Base-by-base conservation (phyloP, 768 basidiomycete genomes). In the Mycena haematopus region DNA sequence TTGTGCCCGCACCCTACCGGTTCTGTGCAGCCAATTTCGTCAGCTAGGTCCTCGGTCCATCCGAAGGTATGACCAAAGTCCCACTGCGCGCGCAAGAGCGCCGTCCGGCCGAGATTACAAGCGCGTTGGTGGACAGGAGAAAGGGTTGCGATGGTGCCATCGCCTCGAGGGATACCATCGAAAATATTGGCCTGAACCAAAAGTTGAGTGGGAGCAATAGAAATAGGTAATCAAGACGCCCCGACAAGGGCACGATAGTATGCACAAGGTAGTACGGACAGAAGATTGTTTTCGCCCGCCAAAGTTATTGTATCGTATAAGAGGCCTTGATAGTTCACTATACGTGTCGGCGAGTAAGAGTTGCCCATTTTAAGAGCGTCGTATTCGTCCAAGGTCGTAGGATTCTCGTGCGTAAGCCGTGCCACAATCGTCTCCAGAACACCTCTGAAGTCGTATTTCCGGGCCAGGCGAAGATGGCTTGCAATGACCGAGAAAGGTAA, bases 41-140 rank as follows among this genome's bases (percentile, higher is more conserved):
- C 52, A 31, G 40, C 10, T 1, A 13, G 21, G 15, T 52, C 44
- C 14, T 21, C 40, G 2, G 44, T 56, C 65, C 61, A 62, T 15
- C 60, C 65, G 36, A 62, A 56, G 0, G 60, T 62, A 31, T 58
- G 36, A 6, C 35, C 50, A 1, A 24, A 1, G n/a, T 51, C 57
- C 65, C 65, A 66, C 38, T 66, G 65, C 5, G 60, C 60, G 7
- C 53, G 52, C 2, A 56, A 38, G n/a, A 66, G 52, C 15, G 47
- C 35, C 27, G 25, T 29, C 11, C 65, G 51, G 19, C 56, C 60
- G 14, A 59, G 42, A 36, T 15, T 56, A 33, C 60, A 66, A 10
- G 45, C 40, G n/a, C 65, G 65, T 22, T 58, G 65, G 31, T 62
- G 56, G 10, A 31, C 13, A 5, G 53, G 52, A n/a, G 61, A 49